Conservation (phyloP, 169 alveolate species). For the Plasmodium berghei region DNA sequence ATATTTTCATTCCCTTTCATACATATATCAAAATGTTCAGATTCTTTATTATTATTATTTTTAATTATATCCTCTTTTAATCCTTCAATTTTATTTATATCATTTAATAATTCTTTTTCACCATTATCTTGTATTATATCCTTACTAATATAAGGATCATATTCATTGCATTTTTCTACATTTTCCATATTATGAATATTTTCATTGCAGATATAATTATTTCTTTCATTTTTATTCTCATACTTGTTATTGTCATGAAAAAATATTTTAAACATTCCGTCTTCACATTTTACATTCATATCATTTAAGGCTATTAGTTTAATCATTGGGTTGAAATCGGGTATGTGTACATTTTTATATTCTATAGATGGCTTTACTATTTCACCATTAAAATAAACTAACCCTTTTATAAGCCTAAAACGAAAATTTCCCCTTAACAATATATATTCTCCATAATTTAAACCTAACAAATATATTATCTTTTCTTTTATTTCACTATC, state of each 20-base stretch:
- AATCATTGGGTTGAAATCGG: constrained; percentile 42
- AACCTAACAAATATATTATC: constrained; percentile 53
- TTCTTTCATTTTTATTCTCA: too few relatives aligned
- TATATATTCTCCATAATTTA: constrained; percentile 68
- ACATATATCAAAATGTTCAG: background rate
- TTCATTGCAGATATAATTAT: too few relatives aligned
- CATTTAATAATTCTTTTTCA: background rate
- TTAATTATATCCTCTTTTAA: background rate
- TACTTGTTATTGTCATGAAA: too few relatives aligned
- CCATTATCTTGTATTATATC: background rate
- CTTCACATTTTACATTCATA: constrained; percentile 26
- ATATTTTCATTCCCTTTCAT: background rate
- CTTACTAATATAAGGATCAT: background rate
- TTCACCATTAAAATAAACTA: constrained; percentile 39
- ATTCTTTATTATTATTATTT: constrained; percentile 7
- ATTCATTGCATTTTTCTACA: background rate
- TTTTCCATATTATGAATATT: background rate
- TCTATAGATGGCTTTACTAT: constrained; percentile 42
- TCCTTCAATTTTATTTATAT: background rate
- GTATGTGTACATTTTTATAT: constrained; percentile 57
- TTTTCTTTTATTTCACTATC: constrained; percentile 16
- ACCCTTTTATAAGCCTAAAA: constrained; percentile 63
- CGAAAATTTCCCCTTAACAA: constrained; percentile 68
- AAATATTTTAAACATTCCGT: constrained; percentile 5
- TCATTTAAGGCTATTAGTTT: constrained; percentile 35